These are phyloP conservation scores for Pseudohyphozyma bogoriensis DNA, from an alignment of 768 basidiomycete genomes.

Conservation along the genomic window DNA sequence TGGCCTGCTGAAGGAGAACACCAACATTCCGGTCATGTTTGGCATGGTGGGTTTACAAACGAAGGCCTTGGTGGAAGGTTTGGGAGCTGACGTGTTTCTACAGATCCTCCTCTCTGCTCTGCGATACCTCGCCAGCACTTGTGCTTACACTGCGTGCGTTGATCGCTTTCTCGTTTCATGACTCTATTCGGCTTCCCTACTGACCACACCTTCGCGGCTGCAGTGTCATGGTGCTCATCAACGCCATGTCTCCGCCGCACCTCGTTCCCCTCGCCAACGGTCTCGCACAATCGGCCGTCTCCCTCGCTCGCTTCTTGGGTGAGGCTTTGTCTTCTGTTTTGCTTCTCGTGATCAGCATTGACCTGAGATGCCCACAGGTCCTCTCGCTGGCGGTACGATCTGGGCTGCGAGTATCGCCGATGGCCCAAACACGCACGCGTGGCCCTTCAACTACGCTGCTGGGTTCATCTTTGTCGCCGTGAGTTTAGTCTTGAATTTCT, in stretches of 20 bases:
- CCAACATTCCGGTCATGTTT: slow-evolving; percentile 67
- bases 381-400: slow-evolving; percentile 44
- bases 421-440: slow-evolving; percentile 58
- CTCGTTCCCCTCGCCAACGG: slow-evolving; percentile 89
- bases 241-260: slow-evolving; percentile 69
- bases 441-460: slow-evolving; percentile 48
- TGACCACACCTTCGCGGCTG: background rate
- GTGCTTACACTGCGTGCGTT: slow-evolving; percentile 81
- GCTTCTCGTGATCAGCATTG: slow-evolving; percentile 9
- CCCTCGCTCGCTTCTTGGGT: slow-evolving; percentile 75
- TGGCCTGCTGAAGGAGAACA: slow-evolving; percentile 39
- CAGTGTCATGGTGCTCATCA: slow-evolving; percentile 40
- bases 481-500: background rate
- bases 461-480: slow-evolving; percentile 20
- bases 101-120: slow-evolving; percentile 33
- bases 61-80: no score
- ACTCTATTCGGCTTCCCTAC: slow-evolving; percentile 4
- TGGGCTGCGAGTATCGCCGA: slow-evolving; percentile 65
- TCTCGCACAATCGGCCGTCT: slow-evolving; percentile 88
- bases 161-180: slow-evolving; percentile 74
- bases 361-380: background rate
- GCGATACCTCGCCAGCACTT: slow-evolving; percentile 40
- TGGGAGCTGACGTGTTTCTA: no score
- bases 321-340: slow-evolving; percentile 20
- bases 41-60: no score